These are phyloP conservation scores for Alternaria novae-zelandiae DNA, from an alignment of 2,329 filamentous ascomycete species.

Conservation along the genomic window DNA sequence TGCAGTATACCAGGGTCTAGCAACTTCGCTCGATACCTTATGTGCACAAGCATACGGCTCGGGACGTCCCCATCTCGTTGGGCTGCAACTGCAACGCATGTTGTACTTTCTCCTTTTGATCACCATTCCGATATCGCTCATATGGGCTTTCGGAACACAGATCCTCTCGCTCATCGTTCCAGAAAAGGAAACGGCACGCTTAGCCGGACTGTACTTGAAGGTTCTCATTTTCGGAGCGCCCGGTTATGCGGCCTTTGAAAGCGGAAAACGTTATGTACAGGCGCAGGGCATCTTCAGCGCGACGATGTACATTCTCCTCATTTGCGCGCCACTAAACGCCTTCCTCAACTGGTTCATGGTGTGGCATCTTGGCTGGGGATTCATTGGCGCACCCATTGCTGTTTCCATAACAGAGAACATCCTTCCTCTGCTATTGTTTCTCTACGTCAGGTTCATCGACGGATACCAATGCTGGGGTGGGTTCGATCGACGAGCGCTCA, in stretches of 20 bases:
- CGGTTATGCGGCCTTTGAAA: conserved; percentile 77
- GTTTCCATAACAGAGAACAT: conserved; percentile 77
- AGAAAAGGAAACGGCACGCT: conserved; percentile 70
- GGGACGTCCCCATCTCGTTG: conserved; percentile 86
- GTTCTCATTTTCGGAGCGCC: conserved; percentile 74
- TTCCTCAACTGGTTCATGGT: conserved; percentile 82
- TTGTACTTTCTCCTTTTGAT: conserved; percentile 75
- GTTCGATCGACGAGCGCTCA: conserved; percentile 71
- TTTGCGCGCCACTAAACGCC: conserved; percentile 82
- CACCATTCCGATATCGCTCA: conserved; percentile 72
- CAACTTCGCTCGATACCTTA: conserved; percentile 88
- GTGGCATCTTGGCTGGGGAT: conserved; percentile 64
- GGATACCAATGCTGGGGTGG: conserved; percentile 83
- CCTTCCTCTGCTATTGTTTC: conserved; percentile 73
- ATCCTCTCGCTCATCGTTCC: conserved; percentile 72
- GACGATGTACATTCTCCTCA: conserved; percentile 80
- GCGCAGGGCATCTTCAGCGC: conserved; percentile 86
- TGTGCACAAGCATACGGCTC: conserved; percentile 95
- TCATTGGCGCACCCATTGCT: conserved; percentile 80
- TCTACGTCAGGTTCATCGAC: conserved; percentile 75
- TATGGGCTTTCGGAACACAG: conserved; percentile 73
- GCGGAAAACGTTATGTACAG: conserved; percentile 84
- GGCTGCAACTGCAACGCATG: conserved; percentile 82
- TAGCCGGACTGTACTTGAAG: conserved; percentile 77
- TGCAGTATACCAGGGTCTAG: conserved; percentile 66